These are phyloP conservation scores for Leccinum pachyderme DNA, from an alignment of 1,284 basidiomycete genomes.

Conservation along the genomic window DNA sequence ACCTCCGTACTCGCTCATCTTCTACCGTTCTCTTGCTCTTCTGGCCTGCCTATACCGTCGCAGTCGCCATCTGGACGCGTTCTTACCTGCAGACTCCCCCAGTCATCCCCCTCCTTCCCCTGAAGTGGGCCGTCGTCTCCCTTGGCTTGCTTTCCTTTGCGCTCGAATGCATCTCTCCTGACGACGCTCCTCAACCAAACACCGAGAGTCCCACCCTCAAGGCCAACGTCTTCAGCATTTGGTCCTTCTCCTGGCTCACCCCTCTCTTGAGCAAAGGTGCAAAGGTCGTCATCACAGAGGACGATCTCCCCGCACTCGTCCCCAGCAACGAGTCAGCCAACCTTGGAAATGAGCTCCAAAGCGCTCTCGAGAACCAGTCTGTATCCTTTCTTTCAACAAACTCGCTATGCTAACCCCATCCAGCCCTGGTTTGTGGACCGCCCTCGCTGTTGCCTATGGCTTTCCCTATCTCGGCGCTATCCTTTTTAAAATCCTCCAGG, in stretches of 20 bases:
- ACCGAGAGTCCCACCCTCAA: constrained; percentile 72
- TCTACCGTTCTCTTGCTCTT: constrained; percentile 80
- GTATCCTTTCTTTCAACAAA: constrained; percentile 15
- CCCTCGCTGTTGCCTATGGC: constrained; percentile 79
- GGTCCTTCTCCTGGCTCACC: constrained; percentile 81
- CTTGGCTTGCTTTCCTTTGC: constrained; percentile 60
- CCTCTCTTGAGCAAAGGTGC: constrained; percentile 72
- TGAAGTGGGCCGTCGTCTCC: constrained; percentile 48
- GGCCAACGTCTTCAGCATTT: constrained; percentile 82
- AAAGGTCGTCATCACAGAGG: constrained; percentile 64
- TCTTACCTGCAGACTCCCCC: constrained; percentile 39
- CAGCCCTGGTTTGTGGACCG: constrained; percentile 58
- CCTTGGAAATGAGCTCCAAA: constrained; percentile 65
- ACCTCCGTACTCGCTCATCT: constrained; percentile 74
- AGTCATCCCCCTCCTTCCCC: constrained; percentile 37
- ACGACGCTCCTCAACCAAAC: constrained; percentile 48
- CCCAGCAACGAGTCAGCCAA: constrained; percentile 71
- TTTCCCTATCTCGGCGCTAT: constrained; percentile 71
- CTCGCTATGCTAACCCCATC: constrained; percentile 2
- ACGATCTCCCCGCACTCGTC: constrained; percentile 71
- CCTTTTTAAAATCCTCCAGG: constrained; percentile 73
- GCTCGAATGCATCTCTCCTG: constrained; percentile 74
- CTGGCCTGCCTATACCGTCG: constrained; percentile 72
- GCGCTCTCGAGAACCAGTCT: constrained; percentile 59
- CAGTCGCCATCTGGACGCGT: constrained; percentile 59